phyloP scores from a whole-genome alignment of 345 rosid species.

The Eucalyptus virginea region DNA sequence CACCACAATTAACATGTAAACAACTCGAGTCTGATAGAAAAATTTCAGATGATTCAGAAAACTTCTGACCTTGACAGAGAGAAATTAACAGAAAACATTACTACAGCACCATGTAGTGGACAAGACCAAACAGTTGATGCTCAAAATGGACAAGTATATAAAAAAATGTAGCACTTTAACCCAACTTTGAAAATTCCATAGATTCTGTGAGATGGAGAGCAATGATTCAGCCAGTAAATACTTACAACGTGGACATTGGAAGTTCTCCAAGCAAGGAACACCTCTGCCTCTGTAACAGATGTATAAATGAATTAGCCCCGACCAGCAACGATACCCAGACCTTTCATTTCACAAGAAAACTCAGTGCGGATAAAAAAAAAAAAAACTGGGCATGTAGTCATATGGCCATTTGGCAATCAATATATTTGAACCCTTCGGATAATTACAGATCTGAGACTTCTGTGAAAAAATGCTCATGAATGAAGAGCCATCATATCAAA shows the following conservation, averaged over 20 bases:
- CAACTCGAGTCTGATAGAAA: constrained; percentile 7
- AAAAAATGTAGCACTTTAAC: background rate
- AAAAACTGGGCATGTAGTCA: background rate
- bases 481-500: background rate
- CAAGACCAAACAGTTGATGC: background rate
- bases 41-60: background rate
- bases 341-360: background rate
- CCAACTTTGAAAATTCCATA: background rate
- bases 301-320: background rate
- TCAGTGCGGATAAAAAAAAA: background rate
- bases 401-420: background rate
- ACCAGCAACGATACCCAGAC: background rate
- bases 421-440: background rate
- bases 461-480: background rate
- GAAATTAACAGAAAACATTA: background rate
- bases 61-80: background rate
- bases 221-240: background rate
- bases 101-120: background rate
- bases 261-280: constrained; percentile 18
- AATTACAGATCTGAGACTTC: background rate
- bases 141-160: background rate
- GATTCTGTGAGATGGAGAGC: background rate
- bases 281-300: background rate
- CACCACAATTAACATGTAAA: constrained; percentile 39
- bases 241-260: constrained; percentile 22